phyloP scores from a whole-genome alignment of 257 asterid genomes.

The Solanum lignicaule region DNA sequence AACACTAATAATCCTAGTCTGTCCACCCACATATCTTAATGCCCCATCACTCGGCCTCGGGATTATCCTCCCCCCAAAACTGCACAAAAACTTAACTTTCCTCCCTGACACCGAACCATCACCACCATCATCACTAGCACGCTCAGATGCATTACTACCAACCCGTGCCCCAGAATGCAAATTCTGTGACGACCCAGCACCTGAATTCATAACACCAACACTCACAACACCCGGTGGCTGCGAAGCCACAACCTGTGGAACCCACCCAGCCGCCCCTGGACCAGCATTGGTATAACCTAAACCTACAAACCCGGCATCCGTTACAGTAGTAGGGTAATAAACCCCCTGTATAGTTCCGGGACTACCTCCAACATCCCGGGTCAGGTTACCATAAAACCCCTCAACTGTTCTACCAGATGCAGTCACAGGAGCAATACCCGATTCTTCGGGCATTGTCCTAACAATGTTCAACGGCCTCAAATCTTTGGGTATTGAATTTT shows the following conservation, averaged over 20 bases:
- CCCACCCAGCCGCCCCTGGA: slow-evolving; percentile 54
- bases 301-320: slow-evolving; percentile 48
- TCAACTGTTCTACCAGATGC: slow-evolving; percentile 52
- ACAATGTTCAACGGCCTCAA: slow-evolving; percentile 64
- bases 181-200: slow-evolving; percentile 21
- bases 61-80: slow-evolving; percentile 91
- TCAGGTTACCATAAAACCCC: slow-evolving; percentile 46
- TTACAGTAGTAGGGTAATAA: slow-evolving; percentile 42
- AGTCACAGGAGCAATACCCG: slow-evolving; percentile 47
- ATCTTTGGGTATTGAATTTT: slow-evolving; percentile 58
- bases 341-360: slow-evolving; percentile 40
- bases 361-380: slow-evolving; percentile 33
- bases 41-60: slow-evolving; percentile 89
- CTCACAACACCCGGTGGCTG: slow-evolving; percentile 22
- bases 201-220: slow-evolving; percentile 22
- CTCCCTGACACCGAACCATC: slow-evolving; percentile 60
- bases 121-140: slow-evolving; percentile 54
- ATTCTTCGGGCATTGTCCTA: slow-evolving; percentile 49
- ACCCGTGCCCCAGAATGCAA: slow-evolving; percentile 20
- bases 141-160: slow-evolving; percentile 44
- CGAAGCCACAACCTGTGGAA: slow-evolving; percentile 43
- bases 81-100: slow-evolving; percentile 80
- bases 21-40: slow-evolving; percentile 94
- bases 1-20: slow-evolving; percentile 76
- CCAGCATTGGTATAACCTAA: slow-evolving; percentile 38